Conservation (phyloP, 192 early-diverging fungal genomes). For the Dispira parvispora region DNA sequence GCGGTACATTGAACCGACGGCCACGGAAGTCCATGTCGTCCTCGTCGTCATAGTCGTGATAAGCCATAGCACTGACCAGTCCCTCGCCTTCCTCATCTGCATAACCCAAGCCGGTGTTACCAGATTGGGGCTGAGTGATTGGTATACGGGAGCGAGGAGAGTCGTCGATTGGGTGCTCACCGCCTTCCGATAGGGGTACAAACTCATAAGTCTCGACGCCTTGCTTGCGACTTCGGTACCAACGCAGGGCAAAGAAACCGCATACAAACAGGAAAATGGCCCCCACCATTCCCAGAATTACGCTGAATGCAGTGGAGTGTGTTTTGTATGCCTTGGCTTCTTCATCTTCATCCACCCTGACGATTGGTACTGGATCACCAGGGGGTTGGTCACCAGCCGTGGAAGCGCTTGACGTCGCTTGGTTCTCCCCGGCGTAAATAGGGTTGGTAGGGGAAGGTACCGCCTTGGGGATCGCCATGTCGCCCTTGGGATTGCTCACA, state of each 20-base stretch:
- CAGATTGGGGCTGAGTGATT: constrained; percentile 1
- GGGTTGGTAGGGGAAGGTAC: not conserved
- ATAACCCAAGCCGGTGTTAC: not conserved
- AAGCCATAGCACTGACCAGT: constrained; percentile 10
- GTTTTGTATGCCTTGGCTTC: not conserved
- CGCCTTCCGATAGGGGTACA: not conserved
- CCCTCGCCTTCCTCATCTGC: not conserved
- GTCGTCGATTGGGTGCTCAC: not conserved
- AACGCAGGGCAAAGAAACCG: not conserved
- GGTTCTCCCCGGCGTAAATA: not conserved
- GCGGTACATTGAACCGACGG: constrained; percentile 12
- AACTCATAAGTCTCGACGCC: not conserved
- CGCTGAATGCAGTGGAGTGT: not conserved
- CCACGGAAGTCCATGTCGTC: constrained; percentile 9
- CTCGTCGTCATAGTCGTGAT: not conserved
- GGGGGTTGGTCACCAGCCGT: not conserved
- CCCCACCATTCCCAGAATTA: not conserved
- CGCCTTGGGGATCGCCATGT: not conserved
- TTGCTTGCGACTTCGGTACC: not conserved
- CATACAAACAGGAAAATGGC: not conserved
- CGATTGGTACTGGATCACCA: not conserved
- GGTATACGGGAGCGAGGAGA: too few species aligned
- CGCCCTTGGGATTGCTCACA: constrained; percentile 7
- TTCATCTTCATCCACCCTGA: not conserved
- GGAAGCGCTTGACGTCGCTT: not conserved